phyloP scores from a whole-genome alignment of 805 yeast genomes.

The Groenewaldozyma salmanticensis region DNA sequence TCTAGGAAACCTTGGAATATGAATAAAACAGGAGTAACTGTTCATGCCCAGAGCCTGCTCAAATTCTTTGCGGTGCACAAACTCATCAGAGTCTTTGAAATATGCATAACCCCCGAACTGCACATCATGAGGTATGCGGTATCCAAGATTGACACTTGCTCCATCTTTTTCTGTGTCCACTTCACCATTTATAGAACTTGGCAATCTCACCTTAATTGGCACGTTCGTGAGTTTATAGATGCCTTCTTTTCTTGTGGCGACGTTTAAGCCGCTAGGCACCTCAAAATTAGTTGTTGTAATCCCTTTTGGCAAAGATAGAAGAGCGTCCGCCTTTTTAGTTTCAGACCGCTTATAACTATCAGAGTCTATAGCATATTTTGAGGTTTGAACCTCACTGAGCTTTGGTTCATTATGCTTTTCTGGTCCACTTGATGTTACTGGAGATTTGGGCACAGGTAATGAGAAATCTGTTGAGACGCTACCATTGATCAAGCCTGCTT shows the following conservation, averaged over 20 bases:
- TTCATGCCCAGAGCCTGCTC: neutral
- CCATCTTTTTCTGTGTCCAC: neutral
- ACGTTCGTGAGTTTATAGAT: neutral
- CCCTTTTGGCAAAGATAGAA: neutral
- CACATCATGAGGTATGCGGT: neutral
- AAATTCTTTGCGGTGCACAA: constrained; percentile 14
- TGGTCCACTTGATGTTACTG: constrained; percentile 5
- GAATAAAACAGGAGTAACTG: neutral
- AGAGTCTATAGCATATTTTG: too few species aligned
- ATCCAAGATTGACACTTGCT: neutral
- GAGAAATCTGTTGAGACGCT: neutral
- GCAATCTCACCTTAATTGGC: neutral
- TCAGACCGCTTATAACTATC: too few species aligned
- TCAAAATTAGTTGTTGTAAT: neutral
- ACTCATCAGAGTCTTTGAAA: constrained; percentile 9
- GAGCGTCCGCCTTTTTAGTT: neutral
- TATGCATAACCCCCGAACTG: constrained; percentile 3
- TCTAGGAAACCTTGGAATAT: neutral
- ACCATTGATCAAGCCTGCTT: neutral
- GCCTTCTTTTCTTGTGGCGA: neutral
- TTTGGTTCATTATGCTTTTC: neutral
- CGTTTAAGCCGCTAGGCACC: neutral
- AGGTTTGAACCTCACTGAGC: neutral
- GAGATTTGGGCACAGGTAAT: constrained; percentile 11
- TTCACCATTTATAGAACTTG: neutral